Evolutionary conservation across 768 basidiomycete genomes (phyloP).

Genomic region (Collybia sordida): DNA sequence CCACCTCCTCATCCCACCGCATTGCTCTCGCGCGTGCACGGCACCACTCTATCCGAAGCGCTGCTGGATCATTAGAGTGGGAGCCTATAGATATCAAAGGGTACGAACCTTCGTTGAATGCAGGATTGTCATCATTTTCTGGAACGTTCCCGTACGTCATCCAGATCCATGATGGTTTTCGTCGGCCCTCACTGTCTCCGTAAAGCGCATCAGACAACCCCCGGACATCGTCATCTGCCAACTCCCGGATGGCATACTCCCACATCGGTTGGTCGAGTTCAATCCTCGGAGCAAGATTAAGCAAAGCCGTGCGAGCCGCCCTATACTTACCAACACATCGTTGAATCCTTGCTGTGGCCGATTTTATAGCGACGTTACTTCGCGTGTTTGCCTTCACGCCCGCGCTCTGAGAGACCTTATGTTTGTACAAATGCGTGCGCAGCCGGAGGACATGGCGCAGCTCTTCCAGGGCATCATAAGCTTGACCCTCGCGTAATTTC

Average conservation of each 20-base stretch:
- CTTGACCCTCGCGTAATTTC: conserved; percentile 1
- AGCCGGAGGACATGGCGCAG: conserved; percentile 2
- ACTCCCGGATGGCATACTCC: background rate
- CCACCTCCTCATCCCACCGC: conserved; percentile 11
- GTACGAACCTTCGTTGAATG: background rate
- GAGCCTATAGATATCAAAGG: background rate
- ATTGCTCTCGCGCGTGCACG: conserved; percentile 7
- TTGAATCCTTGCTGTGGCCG: background rate
- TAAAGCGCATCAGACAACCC: background rate
- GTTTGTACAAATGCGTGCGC: conserved; percentile 5
- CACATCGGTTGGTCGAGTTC: background rate
- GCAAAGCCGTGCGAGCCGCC: background rate
- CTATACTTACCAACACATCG: background rate
- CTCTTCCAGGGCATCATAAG: conserved; percentile 4
- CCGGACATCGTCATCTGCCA: background rate
- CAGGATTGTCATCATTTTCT: background rate
- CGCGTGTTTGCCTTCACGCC: too few relatives aligned
- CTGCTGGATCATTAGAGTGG: conserved; percentile 1
- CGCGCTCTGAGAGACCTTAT: conserved; percentile 6
- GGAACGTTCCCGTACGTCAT: background rate
- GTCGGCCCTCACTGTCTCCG: background rate
- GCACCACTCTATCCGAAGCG: conserved; percentile 12
- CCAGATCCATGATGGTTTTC: background rate
- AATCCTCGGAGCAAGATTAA: background rate
- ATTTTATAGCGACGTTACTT: conserved; percentile 1